phyloP scores from a whole-genome alignment of 1,284 basidiomycete genomes.

The Apiotrichum gracile region DNA sequence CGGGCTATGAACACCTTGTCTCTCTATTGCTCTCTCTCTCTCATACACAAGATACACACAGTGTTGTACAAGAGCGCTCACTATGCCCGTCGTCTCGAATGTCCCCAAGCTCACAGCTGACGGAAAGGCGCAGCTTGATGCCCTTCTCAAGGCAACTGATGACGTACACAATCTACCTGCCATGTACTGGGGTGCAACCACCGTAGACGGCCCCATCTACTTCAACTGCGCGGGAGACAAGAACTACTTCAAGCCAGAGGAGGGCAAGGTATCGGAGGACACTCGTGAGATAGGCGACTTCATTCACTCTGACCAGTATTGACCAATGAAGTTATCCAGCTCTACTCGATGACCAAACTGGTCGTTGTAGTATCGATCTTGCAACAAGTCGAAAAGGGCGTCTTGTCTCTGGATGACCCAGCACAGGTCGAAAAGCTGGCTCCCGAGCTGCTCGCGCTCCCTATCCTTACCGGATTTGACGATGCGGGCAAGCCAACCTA shows the following conservation, averaged over 20 bases:
- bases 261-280: slow-evolving; percentile 25
- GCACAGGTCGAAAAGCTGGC: slow-evolving; percentile 23
- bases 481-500: slow-evolving; percentile 22
- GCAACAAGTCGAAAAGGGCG: slow-evolving; percentile 32
- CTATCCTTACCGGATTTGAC: slow-evolving; percentile 28
- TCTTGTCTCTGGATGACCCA: slow-evolving; percentile 26
- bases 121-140: slow-evolving; percentile 19
- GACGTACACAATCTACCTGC: slow-evolving; percentile 19
- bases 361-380: slow-evolving; percentile 31
- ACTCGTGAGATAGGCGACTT: slow-evolving; percentile 26
- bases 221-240: slow-evolving; percentile 27
- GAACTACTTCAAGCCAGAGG: slow-evolving; percentile 23
- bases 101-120: slow-evolving; percentile 5
- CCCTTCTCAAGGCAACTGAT: slow-evolving; percentile 14
- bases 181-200: slow-evolving; percentile 26
- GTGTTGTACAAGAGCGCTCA: too few relatives aligned
- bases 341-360: slow-evolving; percentile 36
- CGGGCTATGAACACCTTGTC: too few relatives aligned
- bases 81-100: neutral
- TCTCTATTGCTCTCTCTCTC: too few relatives aligned
- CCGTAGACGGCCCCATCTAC: slow-evolving; percentile 26
- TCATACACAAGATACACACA: too few relatives aligned
- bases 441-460: slow-evolving; percentile 29
- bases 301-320: too few relatives aligned
- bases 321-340: slow-evolving; percentile 19